phyloP scores from a whole-genome alignment of 768 basidiomycete genomes.

The Lentinula edodes region DNA sequence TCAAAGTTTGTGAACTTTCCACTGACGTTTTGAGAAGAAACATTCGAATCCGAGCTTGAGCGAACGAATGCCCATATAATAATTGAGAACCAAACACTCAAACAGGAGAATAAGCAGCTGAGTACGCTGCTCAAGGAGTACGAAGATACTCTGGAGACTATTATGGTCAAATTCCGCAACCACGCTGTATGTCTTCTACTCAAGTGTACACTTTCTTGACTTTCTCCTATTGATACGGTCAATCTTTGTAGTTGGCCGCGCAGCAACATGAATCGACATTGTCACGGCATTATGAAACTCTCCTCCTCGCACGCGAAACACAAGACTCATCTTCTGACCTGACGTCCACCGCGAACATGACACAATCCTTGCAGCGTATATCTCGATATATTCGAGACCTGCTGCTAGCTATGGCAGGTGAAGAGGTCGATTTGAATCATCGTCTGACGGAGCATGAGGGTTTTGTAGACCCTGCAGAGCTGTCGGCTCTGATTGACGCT shows the following conservation, averaged over 20 bases:
- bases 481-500: conserved; percentile 35
- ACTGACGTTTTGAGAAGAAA: conserved; percentile 57
- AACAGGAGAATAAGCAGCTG: conserved; percentile 95
- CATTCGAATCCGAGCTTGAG: conserved; percentile 90
- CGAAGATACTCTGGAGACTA: conserved; percentile 88
- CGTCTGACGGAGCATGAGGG: conserved; percentile 42
- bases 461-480: conserved; percentile 31
- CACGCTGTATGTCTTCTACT: conserved; percentile 62
- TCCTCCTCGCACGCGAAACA: conserved; percentile 63
- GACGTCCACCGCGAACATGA: conserved; percentile 50
- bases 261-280: conserved; percentile 86
- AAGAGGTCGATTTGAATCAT: conserved; percentile 42
- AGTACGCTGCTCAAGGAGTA: conserved; percentile 88
- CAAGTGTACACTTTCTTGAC: neutral
- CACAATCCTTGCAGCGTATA: conserved; percentile 67
- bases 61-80: conserved; percentile 83
- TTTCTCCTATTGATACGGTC: conserved; percentile 7
- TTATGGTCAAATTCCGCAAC: conserved; percentile 94
- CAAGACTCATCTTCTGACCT: conserved; percentile 52
- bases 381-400: conserved; percentile 66
- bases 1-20: conserved; percentile 26
- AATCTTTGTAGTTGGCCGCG: conserved; percentile 64
- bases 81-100: conserved; percentile 87
- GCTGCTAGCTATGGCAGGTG: conserved; percentile 64
- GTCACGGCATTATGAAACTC: conserved; percentile 83